Evolutionary conservation across 2,329 filamentous ascomycete species (phyloP).

Genomic region (Cercospora sesami): DNA sequence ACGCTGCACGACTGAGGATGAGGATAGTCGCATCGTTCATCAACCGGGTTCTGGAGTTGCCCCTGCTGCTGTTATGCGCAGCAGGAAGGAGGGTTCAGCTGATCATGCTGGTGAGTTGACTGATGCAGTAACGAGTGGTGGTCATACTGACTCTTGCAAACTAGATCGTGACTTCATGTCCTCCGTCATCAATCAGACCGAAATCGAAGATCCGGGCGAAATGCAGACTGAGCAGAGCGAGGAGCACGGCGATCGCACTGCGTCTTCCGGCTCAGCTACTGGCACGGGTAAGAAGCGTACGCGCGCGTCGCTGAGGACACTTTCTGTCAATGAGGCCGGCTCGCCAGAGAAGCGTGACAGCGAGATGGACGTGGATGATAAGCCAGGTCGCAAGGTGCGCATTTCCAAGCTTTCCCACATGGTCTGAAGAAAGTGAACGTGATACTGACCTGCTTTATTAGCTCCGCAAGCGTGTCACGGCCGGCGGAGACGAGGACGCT

Average conservation of each 20-base stretch:
- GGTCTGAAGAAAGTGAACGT: background rate
- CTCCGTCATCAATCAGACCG: constrained; percentile 25
- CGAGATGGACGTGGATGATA: constrained; percentile 4
- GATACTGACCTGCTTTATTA: constrained; percentile 1
- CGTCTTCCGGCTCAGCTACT: constrained; percentile 25
- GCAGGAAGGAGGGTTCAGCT: constrained; percentile 32
- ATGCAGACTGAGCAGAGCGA: background rate
- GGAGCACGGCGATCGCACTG: background rate
- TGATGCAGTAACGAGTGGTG: background rate
- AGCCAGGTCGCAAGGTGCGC: constrained; percentile 32
- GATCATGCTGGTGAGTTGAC: constrained; percentile 11
- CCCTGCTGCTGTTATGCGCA: constrained; percentile 27
- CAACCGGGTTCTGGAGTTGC: constrained; percentile 12
- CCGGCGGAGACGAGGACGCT: constrained; percentile 15
- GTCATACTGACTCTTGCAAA: constrained; percentile 9
- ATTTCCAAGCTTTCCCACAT: background rate
- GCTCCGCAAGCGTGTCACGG: constrained; percentile 23
- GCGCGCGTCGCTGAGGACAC: constrained; percentile 27
- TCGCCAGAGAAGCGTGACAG: constrained; percentile 30
- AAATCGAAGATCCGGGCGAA: background rate
- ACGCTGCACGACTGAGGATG: constrained; percentile 34
- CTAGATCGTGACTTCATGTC: constrained; percentile 35
- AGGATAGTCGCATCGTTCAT: constrained; percentile 30
- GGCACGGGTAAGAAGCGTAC: constrained; percentile 33
- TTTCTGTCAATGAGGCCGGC: constrained; percentile 28